Conservation (phyloP, 2,329 filamentous ascomycete species). For the Monosporascus sp. region DNA sequence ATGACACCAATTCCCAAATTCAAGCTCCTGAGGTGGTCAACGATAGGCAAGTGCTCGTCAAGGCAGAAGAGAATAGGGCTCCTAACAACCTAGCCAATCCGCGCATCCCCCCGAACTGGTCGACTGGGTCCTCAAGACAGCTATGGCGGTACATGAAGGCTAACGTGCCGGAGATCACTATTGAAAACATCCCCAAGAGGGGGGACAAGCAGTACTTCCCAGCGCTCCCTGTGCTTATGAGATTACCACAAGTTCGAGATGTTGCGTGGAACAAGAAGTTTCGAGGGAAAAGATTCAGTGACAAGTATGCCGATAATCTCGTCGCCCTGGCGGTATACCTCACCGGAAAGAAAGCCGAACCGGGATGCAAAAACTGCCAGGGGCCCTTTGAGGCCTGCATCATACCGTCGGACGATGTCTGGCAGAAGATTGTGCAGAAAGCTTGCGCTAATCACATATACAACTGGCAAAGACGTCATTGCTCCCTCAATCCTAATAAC, state of each 20-base stretch:
- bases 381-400: constrained; percentile 2
- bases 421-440: neutral
- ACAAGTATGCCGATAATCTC: constrained; percentile 1
- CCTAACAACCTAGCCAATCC: too few species aligned
- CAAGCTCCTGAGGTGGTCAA: too few species aligned
- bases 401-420: neutral
- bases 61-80: too few species aligned
- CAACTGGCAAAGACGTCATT: constrained; percentile 1
- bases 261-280: constrained; percentile 6
- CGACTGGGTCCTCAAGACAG: too few species aligned
- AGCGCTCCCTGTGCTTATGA: neutral
- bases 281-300: constrained; percentile 7
- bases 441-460: constrained; percentile 4
- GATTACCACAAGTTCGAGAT: neutral
- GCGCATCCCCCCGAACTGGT: too few species aligned
- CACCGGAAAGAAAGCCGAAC: neutral
- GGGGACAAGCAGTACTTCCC: neutral
- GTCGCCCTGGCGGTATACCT: constrained; percentile 1
- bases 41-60: too few species aligned
- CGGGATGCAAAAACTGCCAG: constrained; percentile 1
- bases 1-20: too few species aligned
- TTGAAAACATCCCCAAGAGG: neutral
- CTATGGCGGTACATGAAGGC: neutral
- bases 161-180: neutral
- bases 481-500: neutral